Evolutionary conservation across 192 early-diverging fungal species (phyloP).

Genomic region (Fimicolochytrium jonesii): DNA sequence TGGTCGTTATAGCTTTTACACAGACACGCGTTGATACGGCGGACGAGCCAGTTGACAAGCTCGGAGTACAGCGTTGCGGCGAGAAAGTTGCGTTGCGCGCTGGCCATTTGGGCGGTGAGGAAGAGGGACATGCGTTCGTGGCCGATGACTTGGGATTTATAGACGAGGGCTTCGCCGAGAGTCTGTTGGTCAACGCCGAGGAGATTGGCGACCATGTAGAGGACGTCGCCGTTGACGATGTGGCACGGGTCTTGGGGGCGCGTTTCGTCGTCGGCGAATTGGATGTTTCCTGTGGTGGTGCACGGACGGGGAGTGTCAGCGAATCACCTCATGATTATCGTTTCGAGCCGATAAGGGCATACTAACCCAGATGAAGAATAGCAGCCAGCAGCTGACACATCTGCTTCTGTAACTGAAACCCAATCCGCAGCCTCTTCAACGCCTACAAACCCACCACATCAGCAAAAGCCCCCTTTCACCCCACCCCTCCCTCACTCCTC

Average conservation of each 20-base stretch:
- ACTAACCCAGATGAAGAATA: constrained; percentile 72
- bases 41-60: constrained; percentile 73
- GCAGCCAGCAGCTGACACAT: constrained; percentile 82
- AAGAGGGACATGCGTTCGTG: constrained; percentile 79
- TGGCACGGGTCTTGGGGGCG: constrained; percentile 61
- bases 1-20: constrained; percentile 63
- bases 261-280: constrained; percentile 60
- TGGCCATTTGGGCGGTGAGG: constrained; percentile 68
- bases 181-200: constrained; percentile 70
- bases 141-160: constrained; percentile 77
- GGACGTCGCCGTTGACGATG: constrained; percentile 66
- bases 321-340: no score
- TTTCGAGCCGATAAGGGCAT: no score
- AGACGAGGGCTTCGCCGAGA: constrained; percentile 74
- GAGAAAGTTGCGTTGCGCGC: constrained; percentile 68
- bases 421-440: constrained; percentile 80
- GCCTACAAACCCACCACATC: no score
- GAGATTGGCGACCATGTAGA: constrained; percentile 75
- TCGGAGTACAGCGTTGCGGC: constrained; percentile 75
- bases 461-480: no score
- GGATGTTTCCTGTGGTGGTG: constrained; percentile 56
- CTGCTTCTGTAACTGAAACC: constrained; percentile 72
- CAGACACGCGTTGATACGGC: constrained; percentile 76
- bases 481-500: no score
- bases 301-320: no score